Evolutionary conservation across 352 stramenopile species (phyloP).

Genomic region (Phytopythium boreale): DNA sequence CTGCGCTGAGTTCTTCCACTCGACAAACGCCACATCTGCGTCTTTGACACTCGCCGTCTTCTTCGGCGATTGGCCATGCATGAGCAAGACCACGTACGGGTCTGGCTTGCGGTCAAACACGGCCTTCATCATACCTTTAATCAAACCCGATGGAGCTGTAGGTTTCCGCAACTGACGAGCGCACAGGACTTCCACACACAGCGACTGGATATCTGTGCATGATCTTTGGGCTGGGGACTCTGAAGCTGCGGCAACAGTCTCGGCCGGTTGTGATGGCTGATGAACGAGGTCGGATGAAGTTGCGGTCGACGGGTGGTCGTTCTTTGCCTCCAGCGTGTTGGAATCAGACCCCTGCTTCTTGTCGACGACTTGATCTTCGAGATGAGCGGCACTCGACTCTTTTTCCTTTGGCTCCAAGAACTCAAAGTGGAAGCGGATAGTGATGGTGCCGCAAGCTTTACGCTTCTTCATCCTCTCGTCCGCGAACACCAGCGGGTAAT

Average conservation of each 20-base stretch:
- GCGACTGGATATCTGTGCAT: constrained; percentile 27
- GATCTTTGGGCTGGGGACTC: neutral
- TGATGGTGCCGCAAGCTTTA: constrained; percentile 35
- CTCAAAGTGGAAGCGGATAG: constrained; percentile 28
- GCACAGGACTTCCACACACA: constrained; percentile 33
- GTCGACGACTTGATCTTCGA: neutral
- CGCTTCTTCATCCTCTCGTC: constrained; percentile 38
- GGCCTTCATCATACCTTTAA: constrained; percentile 34
- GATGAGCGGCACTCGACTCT: neutral
- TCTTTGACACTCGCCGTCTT: constrained; percentile 33
- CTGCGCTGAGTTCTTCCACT: constrained; percentile 44
- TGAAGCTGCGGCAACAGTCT: neutral
- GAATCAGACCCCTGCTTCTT: neutral
- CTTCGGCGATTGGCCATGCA: constrained; percentile 19
- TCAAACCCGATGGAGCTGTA: constrained; percentile 7
- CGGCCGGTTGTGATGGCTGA: neutral
- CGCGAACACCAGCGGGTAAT: constrained; percentile 14
- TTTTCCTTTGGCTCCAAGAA: neutral
- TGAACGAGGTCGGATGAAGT: neutral
- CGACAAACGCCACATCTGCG: constrained; percentile 40
- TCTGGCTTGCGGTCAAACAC: constrained; percentile 43
- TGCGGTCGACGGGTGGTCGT: neutral
- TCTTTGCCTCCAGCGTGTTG: neutral
- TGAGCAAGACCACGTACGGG: constrained; percentile 36
- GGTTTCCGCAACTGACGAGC: constrained; percentile 26